Conservation (phyloP, 1,284 basidiomycete species). For the Leucoagaricus sp. region DNA sequence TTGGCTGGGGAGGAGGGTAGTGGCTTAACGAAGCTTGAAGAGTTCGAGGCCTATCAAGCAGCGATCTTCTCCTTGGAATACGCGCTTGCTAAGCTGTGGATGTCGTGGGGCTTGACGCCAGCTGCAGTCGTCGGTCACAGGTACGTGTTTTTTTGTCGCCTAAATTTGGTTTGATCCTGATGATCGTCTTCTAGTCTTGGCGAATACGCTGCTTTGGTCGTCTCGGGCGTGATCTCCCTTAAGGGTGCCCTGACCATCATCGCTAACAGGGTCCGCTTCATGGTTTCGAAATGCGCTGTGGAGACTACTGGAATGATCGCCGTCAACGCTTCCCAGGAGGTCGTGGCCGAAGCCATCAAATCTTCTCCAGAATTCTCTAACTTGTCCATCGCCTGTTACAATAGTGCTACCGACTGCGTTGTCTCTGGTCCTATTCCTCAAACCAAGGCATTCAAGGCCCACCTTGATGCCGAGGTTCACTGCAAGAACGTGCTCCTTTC, state of each 20-base stretch:
- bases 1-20: slow-evolving; percentile 17
- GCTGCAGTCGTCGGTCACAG: slow-evolving; percentile 68
- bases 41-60: slow-evolving; percentile 49
- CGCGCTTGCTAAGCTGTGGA: slow-evolving; percentile 61
- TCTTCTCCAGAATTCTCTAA: slow-evolving; percentile 33
- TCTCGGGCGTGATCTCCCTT: slow-evolving; percentile 54
- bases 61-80: slow-evolving; percentile 64
- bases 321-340: slow-evolving; percentile 39
- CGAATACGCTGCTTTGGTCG: slow-evolving; percentile 68
- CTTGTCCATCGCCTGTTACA: slow-evolving; percentile 61
- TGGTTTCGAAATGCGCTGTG: slow-evolving; percentile 47
- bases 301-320: slow-evolving; percentile 61
- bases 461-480: slow-evolving; percentile 34
- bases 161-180: slow-evolving; percentile 10
- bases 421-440: slow-evolving; percentile 52
- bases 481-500: slow-evolving; percentile 40
- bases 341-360: slow-evolving; percentile 38
- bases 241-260: slow-evolving; percentile 60
- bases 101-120: slow-evolving; percentile 63
- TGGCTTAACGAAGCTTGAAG: slow-evolving; percentile 17
- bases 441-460: slow-evolving; percentile 42
- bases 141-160: slow-evolving; percentile 35
- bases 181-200: slow-evolving; percentile 49
- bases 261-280: slow-evolving; percentile 56
- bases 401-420: slow-evolving; percentile 56